phyloP scores from a whole-genome alignment of 768 basidiomycete genomes.

The Amanita polypyramis region DNA sequence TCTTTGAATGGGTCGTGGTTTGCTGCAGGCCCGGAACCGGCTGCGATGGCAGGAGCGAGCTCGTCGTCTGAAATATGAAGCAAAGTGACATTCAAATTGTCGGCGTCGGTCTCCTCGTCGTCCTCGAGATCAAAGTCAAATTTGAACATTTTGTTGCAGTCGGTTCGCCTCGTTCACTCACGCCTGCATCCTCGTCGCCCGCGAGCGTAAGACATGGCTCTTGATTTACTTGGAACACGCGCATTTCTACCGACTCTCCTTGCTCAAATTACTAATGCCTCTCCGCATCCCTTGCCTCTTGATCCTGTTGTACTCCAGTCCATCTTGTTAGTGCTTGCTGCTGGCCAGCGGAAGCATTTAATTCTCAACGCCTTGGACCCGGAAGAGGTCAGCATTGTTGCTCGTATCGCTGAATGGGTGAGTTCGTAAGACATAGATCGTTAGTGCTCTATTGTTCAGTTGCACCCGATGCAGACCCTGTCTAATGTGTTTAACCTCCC shows the following conservation, averaged over 20 bases:
- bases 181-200: too few species aligned
- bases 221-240: slow-evolving; percentile 1
- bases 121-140: neutral
- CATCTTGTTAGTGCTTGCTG: slow-evolving; percentile 1
- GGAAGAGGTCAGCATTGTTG: neutral
- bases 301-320: slow-evolving; percentile 5
- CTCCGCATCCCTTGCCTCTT: neutral
- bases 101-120: neutral
- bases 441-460: too few species aligned
- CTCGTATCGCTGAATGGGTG: slow-evolving; percentile 4
- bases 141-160: slow-evolving; percentile 1
- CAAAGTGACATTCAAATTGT: neutral
- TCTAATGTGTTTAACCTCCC: slow-evolving; percentile 2
- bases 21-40: neutral
- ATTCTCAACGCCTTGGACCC: neutral
- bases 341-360: neutral
- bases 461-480: neutral
- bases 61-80: neutral
- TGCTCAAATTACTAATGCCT: neutral
- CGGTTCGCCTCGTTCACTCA: neutral
- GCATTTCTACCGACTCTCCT: slow-evolving; percentile 1
- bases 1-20: neutral
- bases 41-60: neutral
- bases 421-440: neutral
- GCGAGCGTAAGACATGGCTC: neutral